Evolutionary conservation across 495 filamentous ascomycete species (phyloP).

Genomic region (Evernia prunastri): DNA sequence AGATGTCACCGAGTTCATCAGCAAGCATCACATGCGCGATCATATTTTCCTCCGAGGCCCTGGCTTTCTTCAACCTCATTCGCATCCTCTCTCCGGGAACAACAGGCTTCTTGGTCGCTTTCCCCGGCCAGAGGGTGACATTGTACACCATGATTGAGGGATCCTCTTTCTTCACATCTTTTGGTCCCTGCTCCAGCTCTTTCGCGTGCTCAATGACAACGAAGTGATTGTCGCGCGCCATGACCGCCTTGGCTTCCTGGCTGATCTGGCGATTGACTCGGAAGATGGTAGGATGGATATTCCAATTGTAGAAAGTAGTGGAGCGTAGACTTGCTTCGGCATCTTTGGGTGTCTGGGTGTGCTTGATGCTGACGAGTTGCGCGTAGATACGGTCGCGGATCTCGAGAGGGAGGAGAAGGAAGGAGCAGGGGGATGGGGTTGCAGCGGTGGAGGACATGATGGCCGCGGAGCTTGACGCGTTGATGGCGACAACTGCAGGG

Average conservation of each 20-base stretch:
- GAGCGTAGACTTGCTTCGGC: neutral
- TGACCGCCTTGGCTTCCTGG: conserved; percentile 4
- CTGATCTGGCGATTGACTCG: conserved; percentile 9
- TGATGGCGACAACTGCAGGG: neutral
- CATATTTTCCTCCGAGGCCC: neutral
- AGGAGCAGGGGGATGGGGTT: conserved; percentile 6
- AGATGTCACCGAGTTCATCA: conserved; percentile 10
- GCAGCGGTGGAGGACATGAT: neutral
- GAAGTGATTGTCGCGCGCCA: conserved; percentile 8
- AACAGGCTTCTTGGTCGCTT: neutral
- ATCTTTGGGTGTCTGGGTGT: conserved; percentile 13
- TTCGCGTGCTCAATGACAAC: conserved; percentile 3
- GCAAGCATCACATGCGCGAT: conserved; percentile 3
- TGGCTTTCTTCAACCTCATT: neutral
- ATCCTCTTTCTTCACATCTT: neutral
- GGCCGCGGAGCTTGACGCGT: neutral
- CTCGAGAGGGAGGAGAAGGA: conserved; percentile 14
- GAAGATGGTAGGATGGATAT: conserved; percentile 8
- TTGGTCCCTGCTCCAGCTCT: neutral
- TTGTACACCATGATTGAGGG: conserved; percentile 1
- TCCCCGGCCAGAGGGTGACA: conserved; percentile 11
- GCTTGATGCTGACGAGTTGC: conserved; percentile 9
- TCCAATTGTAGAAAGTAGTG: conserved; percentile 10
- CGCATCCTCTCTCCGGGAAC: conserved; percentile 15
- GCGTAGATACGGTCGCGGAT: conserved; percentile 10